phyloP scores from a whole-genome alignment of 2,329 filamentous ascomycete species.

The Penicillium sp. region DNA sequence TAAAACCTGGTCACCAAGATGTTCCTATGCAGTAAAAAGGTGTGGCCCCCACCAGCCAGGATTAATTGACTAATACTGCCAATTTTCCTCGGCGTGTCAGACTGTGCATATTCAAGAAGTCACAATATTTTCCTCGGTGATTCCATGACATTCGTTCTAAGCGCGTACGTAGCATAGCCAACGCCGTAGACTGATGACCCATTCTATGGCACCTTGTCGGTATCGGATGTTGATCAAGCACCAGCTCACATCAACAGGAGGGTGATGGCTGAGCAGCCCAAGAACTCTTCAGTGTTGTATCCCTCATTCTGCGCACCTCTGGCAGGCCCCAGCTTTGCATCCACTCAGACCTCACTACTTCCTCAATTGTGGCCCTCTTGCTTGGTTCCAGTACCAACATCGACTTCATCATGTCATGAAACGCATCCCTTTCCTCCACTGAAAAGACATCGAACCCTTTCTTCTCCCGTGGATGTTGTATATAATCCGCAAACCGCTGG shows the following conservation, averaged over 20 bases:
- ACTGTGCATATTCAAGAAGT: too few species aligned
- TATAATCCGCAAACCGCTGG: slow-evolving; percentile 8
- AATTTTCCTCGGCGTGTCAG: too few species aligned
- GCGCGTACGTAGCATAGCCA: too few species aligned
- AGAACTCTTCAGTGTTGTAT: background rate
- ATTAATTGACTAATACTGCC: too few species aligned
- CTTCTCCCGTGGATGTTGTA: slow-evolving; percentile 8
- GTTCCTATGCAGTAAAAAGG: too few species aligned
- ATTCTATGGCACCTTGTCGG: too few species aligned
- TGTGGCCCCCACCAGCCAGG: too few species aligned
- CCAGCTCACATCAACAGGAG: too few species aligned
- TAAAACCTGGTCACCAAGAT: too few species aligned
- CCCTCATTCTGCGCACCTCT: slow-evolving; percentile 14
- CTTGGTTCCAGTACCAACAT: slow-evolving; percentile 19
- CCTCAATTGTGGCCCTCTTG: slow-evolving; percentile 17
- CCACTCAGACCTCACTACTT: slow-evolving; percentile 19
- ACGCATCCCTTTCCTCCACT: slow-evolving; percentile 15
- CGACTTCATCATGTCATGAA: slow-evolving; percentile 16
- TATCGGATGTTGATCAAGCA: too few species aligned
- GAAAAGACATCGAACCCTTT: slow-evolving; percentile 5
- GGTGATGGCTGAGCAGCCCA: background rate
- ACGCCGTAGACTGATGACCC: too few species aligned
- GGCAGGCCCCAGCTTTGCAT: slow-evolving; percentile 20
- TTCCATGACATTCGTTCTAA: background rate
- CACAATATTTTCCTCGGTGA: too few species aligned